These are phyloP conservation scores for Clarireedia monteithiana DNA, from an alignment of 2,329 filamentous ascomycete species.

Conservation along the genomic window DNA sequence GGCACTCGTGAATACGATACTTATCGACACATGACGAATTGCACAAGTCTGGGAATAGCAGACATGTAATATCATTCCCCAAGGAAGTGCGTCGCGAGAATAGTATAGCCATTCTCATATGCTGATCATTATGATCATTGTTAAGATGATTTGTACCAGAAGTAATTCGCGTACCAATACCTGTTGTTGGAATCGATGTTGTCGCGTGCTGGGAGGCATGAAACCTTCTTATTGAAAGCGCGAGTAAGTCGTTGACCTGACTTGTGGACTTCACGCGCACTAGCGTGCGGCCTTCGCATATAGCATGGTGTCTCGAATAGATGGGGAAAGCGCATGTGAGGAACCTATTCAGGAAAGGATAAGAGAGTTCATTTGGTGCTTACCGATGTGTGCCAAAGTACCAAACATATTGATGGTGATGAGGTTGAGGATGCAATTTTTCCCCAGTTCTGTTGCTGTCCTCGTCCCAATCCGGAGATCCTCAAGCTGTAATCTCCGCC, in stretches of 20 bases:
- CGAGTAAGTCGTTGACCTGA: no score
- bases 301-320: neutral
- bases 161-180: neutral
- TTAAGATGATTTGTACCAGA: neutral
- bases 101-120: neutral
- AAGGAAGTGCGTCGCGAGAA: neutral
- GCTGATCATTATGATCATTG: neutral
- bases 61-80: neutral
- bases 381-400: slow-evolving; percentile 7
- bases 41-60: neutral
- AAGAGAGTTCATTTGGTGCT: neutral
- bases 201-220: no score
- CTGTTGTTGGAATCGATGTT: neutral
- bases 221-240: no score
- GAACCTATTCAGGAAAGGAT: neutral
- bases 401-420: slow-evolving; percentile 9
- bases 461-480: no score
- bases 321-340: neutral
- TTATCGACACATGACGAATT: neutral
- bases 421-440: neutral
- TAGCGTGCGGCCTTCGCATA: neutral
- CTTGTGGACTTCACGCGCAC: neutral
- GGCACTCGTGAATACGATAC: neutral
- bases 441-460: neutral
- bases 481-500: neutral